Base-by-base conservation (phyloP, 306 rosid genomes). In the Prunus dulcis region DNA sequence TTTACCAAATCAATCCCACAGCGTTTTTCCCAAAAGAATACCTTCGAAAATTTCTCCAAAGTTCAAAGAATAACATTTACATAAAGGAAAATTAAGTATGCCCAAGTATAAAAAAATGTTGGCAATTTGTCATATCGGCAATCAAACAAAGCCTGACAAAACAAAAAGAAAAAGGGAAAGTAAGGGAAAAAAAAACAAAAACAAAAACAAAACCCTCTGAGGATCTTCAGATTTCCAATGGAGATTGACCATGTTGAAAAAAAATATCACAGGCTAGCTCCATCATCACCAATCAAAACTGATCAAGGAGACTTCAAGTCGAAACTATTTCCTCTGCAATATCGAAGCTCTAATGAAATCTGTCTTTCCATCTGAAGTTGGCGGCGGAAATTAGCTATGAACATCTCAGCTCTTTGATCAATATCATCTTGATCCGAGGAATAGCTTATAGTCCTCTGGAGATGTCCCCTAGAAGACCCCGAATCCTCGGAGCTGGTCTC, bases 301-400 rank as follows among this genome's bases (percentile, higher is more conserved):
- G 25, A 57, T 73, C 72, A 79, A 7, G 87, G 85, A 74, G 87
- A 86, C 2, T 19, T 32, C 49, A 64, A 38, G 25, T 82, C 66
- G 62, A 71, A 89, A 81, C 91, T 85, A 69, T 72, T 77, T 47
- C 66, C 86, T 23, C 82, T 72, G 57, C 81, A 12, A 64, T 90
- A 90, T 1, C 85, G 88, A 9, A 95, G 87, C 82, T 95, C 84
- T 64, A 92, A 75, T 0, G 96, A 92, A 22, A 90, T 77, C 68
- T 95, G 99, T 23, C 97, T 84, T 69, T 95, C 99, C 18, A 95
- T 71, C 71, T 15, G 82, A 87, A 95, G 97, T 64, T 89, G 97
- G 2, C 79, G 82, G 32, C 89, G 80, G 81, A 95, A 95, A 61
- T 89, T 95, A 27, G 81, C 68, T 1, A 92, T 95, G 52, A 95